Evolutionary conservation across 2,329 filamentous ascomycete genomes (phyloP).

Genomic region (Arthroderma uncinatum): DNA sequence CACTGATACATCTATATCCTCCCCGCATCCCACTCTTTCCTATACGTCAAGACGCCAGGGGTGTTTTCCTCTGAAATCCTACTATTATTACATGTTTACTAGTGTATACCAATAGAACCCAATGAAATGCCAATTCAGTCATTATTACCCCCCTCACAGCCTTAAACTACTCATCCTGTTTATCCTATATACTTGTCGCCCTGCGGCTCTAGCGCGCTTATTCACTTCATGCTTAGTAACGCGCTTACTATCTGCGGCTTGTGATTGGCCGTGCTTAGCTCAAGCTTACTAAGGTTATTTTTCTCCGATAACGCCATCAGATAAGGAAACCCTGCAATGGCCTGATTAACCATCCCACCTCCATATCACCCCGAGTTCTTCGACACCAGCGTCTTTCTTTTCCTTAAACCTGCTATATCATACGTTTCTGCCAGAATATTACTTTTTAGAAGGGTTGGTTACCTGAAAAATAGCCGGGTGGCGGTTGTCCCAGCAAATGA

Average conservation of each 20-base stretch:
- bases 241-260: not conserved
- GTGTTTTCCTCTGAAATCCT: too few relatives aligned
- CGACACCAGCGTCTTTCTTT: not conserved
- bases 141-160: too few relatives aligned
- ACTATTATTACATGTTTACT: too few relatives aligned
- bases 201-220: not conserved
- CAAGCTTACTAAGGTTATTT: not conserved
- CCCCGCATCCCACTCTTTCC: too few relatives aligned
- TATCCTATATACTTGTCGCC: not conserved
- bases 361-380: not conserved
- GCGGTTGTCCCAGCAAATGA: not conserved
- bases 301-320: slow-evolving; percentile 4
- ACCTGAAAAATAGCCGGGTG: not conserved
- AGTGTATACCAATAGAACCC: too few relatives aligned
- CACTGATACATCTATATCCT: too few relatives aligned
- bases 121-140: too few relatives aligned
- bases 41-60: too few relatives aligned
- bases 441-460: not conserved
- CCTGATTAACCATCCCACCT: not conserved
- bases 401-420: not conserved
- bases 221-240: not conserved
- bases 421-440: not conserved
- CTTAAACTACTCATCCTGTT: too few relatives aligned
- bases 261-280: not conserved
- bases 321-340: not conserved